A percentile compares a stretch with the other conserved stretches of the same genome.
These are phyloP conservation scores for Vitis labrusca DNA, from an alignment of 164 flowering plant genomes.

Conservation along the genomic window DNA sequence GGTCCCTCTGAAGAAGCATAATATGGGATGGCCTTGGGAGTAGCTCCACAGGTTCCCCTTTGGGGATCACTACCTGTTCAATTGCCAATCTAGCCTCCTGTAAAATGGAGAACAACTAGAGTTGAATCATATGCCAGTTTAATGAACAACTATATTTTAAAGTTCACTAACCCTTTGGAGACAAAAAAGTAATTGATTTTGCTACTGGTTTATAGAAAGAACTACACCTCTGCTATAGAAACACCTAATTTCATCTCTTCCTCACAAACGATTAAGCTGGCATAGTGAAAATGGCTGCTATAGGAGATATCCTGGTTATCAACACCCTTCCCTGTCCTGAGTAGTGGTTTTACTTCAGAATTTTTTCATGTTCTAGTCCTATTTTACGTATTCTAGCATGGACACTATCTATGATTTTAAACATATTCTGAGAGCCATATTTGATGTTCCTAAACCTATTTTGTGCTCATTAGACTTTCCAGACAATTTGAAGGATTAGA, in stretches of 20 bases:
- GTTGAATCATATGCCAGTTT: neutral
- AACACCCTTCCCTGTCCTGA: no score
- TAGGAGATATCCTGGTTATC: no score
- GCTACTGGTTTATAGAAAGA: no score
- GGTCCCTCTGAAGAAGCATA: constrained; percentile 65
- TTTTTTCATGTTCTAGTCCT: no score
- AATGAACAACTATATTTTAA: neutral
- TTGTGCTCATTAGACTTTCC: neutral
- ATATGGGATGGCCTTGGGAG: constrained; percentile 75
- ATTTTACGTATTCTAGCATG: no score
- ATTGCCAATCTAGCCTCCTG: constrained; percentile 90
- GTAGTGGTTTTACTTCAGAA: no score
- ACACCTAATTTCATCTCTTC: no score
- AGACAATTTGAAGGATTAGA: neutral
- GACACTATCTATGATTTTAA: no score
- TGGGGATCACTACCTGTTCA: constrained; percentile 77
- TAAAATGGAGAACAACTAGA: constrained; percentile 1
- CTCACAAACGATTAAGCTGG: no score
- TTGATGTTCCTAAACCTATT: no score
- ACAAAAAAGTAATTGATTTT: neutral
- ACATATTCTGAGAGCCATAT: neutral
- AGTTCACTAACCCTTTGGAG: neutral
- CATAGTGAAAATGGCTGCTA: no score
- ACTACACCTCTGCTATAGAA: no score
- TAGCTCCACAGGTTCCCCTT: constrained; percentile 74